phyloP scores from a whole-genome alignment of 1,284 basidiomycete species.

The Cryptococcus sp. region DNA sequence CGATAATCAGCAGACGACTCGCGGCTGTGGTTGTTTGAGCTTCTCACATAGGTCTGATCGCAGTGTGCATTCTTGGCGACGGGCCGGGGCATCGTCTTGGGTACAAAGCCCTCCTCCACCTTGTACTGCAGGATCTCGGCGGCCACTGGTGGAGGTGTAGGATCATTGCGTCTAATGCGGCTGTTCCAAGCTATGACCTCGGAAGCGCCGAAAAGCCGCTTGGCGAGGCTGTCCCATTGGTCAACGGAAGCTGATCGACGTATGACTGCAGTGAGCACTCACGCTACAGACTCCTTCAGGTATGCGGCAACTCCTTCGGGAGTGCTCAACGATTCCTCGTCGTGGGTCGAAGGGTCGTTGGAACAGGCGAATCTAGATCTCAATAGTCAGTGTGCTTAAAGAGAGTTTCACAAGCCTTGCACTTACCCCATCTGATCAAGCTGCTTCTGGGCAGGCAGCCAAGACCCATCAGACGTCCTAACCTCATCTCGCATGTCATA shows the following conservation, averaged over 20 bases:
- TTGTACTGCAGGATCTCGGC: not conserved
- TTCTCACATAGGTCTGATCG: conserved; percentile 1
- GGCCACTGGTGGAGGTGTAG: not conserved
- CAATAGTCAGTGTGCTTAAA: too few species aligned
- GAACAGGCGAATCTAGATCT: too few species aligned
- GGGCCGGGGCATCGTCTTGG: conserved; percentile 1
- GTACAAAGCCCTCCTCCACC: not conserved
- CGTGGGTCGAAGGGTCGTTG: not conserved
- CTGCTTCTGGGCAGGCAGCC: not conserved
- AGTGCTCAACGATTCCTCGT: not conserved
- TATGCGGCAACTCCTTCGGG: not conserved
- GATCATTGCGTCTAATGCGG: not conserved
- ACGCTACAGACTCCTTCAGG: not conserved
- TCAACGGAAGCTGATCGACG: not conserved
- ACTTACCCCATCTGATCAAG: not conserved
- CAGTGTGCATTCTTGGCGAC: conserved; percentile 1
- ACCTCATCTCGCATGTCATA: not conserved
- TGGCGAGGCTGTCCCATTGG: not conserved
- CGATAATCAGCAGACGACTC: not conserved
- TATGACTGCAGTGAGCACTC: not conserved
- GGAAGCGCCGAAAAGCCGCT: not conserved
- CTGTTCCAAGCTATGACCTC: conserved; percentile 1
- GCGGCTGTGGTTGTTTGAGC: not conserved
- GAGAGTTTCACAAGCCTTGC: too few species aligned
- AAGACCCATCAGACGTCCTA: not conserved